Base-by-base conservation (phyloP, 164 flowering plant species). In the Taxillus chinensis region DNA sequence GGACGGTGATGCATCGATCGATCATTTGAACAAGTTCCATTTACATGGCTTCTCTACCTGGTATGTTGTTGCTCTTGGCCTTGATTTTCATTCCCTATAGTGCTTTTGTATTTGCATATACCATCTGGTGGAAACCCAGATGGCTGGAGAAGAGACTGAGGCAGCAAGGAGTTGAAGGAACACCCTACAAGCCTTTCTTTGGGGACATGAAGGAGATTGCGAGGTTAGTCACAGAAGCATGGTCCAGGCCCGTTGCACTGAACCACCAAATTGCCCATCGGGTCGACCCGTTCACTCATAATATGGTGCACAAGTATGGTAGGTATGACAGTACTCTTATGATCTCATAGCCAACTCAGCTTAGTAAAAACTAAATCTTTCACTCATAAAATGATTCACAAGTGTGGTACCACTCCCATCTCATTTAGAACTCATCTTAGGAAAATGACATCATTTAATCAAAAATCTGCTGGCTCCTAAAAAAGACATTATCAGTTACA, bases 41-140 rank as follows among this genome's bases (percentile, higher is more conserved):
- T 27, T 27, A 27, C 13, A 48, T 48, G 51, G 51, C 9, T 2
- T 48, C 51, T 8, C 12, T 48, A 7, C 3, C 13, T 11, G 13
- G 9, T 8, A 4, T 11, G 4, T 3, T 48, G 9, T 8, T 14
- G 4, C 54, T 15, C 17, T 15, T 51, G 4, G n/a, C 54, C 5
- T 15, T 8, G 5, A 14, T 51, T 51, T 5, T n/a, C 4, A 5
- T 51, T 5, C 17, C 15, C 27, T 51, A 15, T n/a, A 3, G 54
- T 51, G 54, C 54, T 14, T 5, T 51, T 16, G 4, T 16, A 10
- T 51, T 51, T 5, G 5, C 10, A 51, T 5, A n/a, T 27, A 51
- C 54, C 6, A 51, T 51, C 5, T 51, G 54, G 54, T 51, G 54
- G 54, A 51, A 51, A 51, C 54, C 54, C 54, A 51, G 8, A n/a